Percentiles rank a stretch among this genome's conserved stretches.
These are phyloP conservation scores for Geotrichum carabidarum DNA, from an alignment of 1,139 yeast species.

Conservation along the genomic window DNA sequence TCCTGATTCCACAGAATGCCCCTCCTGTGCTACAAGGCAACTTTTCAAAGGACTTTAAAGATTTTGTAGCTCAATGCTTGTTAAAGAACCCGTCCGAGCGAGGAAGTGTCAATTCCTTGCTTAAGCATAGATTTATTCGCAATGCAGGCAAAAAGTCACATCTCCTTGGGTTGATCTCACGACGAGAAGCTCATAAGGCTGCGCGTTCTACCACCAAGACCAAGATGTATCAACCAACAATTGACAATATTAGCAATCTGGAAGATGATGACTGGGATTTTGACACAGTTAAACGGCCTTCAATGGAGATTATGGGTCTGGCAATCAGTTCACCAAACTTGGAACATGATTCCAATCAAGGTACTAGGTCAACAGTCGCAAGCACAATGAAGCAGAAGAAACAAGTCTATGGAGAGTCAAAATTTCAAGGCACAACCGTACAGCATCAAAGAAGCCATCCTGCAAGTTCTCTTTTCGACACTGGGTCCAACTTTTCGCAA, in stretches of 20 bases:
- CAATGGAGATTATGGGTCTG: slow-evolving; percentile 17
- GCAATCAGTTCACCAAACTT: slow-evolving; percentile 1
- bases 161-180: slow-evolving; percentile 33
- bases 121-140: slow-evolving; percentile 55
- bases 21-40: slow-evolving; percentile 50
- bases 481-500: neutral
- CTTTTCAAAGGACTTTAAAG: slow-evolving; percentile 48
- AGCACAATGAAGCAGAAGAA: slow-evolving; percentile 6
- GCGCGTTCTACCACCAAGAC: slow-evolving; percentile 17
- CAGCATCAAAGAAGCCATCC: slow-evolving; percentile 7
- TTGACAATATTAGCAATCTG: slow-evolving; percentile 19
- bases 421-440: neutral
- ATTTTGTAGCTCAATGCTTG: slow-evolving; percentile 63
- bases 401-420: slow-evolving; percentile 1
- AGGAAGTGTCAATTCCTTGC: slow-evolving; percentile 53
- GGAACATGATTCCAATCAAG: slow-evolving; percentile 3
- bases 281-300: slow-evolving; percentile 36
- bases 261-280: slow-evolving; percentile 41
- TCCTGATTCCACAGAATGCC: slow-evolving; percentile 48
- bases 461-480: neutral
- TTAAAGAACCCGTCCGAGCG: slow-evolving; percentile 56
- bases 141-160: slow-evolving; percentile 40
- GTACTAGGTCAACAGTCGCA: neutral
- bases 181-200: slow-evolving; percentile 22
- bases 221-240: slow-evolving; percentile 25